These are phyloP conservation scores for Linnemannia schmuckeri DNA, from an alignment of 192 early-diverging fungal species.

Conservation along the genomic window DNA sequence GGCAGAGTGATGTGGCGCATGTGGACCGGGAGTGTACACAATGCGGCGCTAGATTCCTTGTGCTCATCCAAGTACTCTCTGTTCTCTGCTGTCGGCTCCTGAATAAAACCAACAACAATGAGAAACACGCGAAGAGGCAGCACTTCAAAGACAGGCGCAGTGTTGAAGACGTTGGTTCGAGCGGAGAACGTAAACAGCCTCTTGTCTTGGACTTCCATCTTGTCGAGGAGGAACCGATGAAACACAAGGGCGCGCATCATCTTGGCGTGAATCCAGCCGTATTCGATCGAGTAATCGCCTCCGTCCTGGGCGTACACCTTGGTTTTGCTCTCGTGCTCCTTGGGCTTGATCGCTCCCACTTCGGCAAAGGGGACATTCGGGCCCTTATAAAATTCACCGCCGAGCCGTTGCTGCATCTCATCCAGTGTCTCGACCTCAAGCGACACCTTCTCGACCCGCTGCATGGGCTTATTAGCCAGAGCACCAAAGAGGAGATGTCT, in stretches of 20 bases:
- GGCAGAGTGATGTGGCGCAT: constrained; percentile 8
- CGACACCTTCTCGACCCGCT: constrained; percentile 26
- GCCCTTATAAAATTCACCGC: constrained; percentile 17
- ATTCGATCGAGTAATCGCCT: constrained; percentile 30
- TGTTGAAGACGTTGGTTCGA: constrained; percentile 28
- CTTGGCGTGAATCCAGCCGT: constrained; percentile 59
- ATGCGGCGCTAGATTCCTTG: constrained; percentile 14
- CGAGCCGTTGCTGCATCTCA: constrained; percentile 56
- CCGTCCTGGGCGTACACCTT: constrained; percentile 22
- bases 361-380: constrained; percentile 17
- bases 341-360: background rate
- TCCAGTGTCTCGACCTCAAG: constrained; percentile 59
- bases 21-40: constrained; percentile 14
- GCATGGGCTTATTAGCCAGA: constrained; percentile 21
- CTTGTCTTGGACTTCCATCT: constrained; percentile 18
- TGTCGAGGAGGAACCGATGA: constrained; percentile 55
- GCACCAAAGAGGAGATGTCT: constrained; percentile 55
- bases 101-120: constrained; percentile 41
- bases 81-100: constrained; percentile 12
- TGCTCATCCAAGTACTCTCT: constrained; percentile 9
- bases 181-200: constrained; percentile 11
- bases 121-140: constrained; percentile 53
- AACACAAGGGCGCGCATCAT: constrained; percentile 62
- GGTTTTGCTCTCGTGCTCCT: background rate
- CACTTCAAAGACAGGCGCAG: constrained; percentile 37